Conservation (phyloP, 1,284 basidiomycete species). For the Puccinia polysora region DNA sequence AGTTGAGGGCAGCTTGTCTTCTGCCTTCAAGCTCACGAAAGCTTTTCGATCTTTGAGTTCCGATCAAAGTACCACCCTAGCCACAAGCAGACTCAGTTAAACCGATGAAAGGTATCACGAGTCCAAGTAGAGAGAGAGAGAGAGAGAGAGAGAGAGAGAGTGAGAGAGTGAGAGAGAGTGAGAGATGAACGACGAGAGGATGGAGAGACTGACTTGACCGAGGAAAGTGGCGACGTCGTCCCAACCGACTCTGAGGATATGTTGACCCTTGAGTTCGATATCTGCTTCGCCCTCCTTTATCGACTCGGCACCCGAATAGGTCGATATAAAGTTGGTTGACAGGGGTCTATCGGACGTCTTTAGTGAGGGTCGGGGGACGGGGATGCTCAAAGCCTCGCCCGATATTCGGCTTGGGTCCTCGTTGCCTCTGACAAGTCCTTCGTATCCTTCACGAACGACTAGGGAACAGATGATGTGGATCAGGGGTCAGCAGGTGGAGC, state of each 20-base stretch:
- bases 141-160: not conserved
- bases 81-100: too few relatives aligned
- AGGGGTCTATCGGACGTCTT: constrained; percentile 46
- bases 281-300: constrained; percentile 76
- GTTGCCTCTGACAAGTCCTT: constrained; percentile 71
- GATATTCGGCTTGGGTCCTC: constrained; percentile 29
- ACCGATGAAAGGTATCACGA: too few relatives aligned
- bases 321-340: constrained; percentile 60
- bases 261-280: constrained; percentile 69
- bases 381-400: constrained; percentile 44
- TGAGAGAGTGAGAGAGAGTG: not conserved
- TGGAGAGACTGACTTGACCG: constrained; percentile 62
- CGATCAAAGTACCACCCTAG: constrained; percentile 90
- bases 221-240: constrained; percentile 97
- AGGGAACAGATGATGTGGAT: too few relatives aligned
- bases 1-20: constrained; percentile 76
- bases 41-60: constrained; percentile 80
- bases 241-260: constrained; percentile 96
- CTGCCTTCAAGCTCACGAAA: constrained; percentile 87
- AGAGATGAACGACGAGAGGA: not conserved
- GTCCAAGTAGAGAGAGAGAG: too few relatives aligned
- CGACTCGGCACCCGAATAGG: constrained; percentile 85
- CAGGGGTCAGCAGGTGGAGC: too few relatives aligned
- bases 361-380: constrained; percentile 45
- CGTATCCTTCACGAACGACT: constrained; percentile 94